phyloP scores from a whole-genome alignment of 306 rosid species.

The Myrica gale region DNA sequence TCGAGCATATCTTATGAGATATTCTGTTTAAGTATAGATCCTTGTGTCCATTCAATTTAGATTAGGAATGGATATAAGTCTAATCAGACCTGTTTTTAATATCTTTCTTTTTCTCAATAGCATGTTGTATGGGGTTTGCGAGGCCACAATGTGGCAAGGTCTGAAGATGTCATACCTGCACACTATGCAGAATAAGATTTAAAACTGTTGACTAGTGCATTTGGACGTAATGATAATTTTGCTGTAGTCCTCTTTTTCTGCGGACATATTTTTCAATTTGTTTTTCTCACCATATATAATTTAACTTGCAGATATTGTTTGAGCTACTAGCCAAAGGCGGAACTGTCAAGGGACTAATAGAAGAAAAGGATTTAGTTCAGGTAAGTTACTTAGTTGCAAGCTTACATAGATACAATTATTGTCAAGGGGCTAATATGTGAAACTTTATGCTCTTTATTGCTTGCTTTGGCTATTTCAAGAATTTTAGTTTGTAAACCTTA shows the following conservation, averaged over 20 bases:
- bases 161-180: background rate
- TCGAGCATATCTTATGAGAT: too few relatives aligned
- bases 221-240: background rate
- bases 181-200: background rate
- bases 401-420: background rate
- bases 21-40: too few relatives aligned
- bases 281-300: constrained; percentile 14
- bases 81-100: too few relatives aligned
- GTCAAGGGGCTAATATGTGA: background rate
- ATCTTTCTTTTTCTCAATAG: background rate
- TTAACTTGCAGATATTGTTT: constrained; percentile 64
- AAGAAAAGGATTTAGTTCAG: constrained; percentile 90
- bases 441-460: background rate
- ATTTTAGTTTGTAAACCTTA: too few relatives aligned
- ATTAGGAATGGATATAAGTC: too few relatives aligned
- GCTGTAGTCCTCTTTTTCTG: constrained; percentile 1
- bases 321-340: constrained; percentile 92
- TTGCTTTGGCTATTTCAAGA: background rate
- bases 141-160: background rate
- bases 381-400: constrained; percentile 40
- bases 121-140: background rate
- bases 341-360: constrained; percentile 72
- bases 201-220: background rate
- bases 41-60: too few relatives aligned
- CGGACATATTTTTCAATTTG: constrained; percentile 8